Evolutionary conservation across 352 stramenopile genomes (phyloP), one percentile per base, ranked within the genome.

Genomic region (Phytophthora palmivora): DNA sequence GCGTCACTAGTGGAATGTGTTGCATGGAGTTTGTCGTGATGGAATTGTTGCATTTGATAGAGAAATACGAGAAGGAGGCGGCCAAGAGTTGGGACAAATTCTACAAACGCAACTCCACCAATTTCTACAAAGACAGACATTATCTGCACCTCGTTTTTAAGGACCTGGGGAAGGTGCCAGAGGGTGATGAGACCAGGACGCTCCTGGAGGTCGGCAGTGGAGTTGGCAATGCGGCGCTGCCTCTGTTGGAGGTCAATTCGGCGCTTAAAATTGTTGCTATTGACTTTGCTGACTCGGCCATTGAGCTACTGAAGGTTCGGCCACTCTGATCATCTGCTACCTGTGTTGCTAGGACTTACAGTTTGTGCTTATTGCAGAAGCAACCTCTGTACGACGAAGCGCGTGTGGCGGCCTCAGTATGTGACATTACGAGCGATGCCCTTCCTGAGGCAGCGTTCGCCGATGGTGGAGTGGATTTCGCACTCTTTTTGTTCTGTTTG

Each of bases 61-160:
- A 79, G 9, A 94, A 96, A 61, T 96, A 95, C 62, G 85, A 96
- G 55, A 58, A 81, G 11, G 80, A 96, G 32, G 87, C 91, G 0
- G 81, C 84, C 42, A 89, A 88, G 68, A 96, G 81, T 67, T 98
- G 95, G 95, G 89, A 98, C 70, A 87, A 89, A 58, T 98, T 98
- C 72, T 98, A 98, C 75, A 87, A 94, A 47, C 80, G 89, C 48
- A 97, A 98, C 76, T 79, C 83, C 42, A 97, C 82, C 49, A 97
- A 97, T 55, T 98, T 98, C 71, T 98, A 98, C 79, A 98, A 98
- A 72, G 92, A 98, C 81, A 80, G 83, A 46, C 94, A 98, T 72
- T 98, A 98, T 56, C 72, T 98, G 34, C 81, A 98, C 55, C 71
- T 97, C 19, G 87, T 95, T 2, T 98, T 98, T 73, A 70, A 92